Base-by-base conservation (phyloP, 2,329 filamentous ascomycete species). In the Colletotrichum sp. region DNA sequence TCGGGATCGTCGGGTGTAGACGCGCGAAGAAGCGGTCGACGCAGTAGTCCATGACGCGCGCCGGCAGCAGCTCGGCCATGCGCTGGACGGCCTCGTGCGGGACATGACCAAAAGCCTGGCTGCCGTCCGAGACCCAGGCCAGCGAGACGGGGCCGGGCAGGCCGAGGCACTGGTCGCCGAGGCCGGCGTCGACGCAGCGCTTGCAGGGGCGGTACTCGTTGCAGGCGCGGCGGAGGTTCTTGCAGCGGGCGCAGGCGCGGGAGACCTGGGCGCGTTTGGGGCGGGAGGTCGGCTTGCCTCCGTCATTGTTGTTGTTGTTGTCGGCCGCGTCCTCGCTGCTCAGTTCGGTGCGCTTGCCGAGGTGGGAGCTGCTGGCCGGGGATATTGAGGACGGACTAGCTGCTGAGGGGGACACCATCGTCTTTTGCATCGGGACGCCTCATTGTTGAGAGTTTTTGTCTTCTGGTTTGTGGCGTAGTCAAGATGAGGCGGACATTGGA, bases 141-240 rank as follows among this genome's bases (percentile, higher is more conserved):
- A 79, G 69, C 22, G 72, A 63, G 39, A 76, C 34, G 27, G 76
- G 72, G 22, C 76, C 77, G 29, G 76, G 72, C 57, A 78, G 69
- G 32, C 79, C 78, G 52, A 81, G 76, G 66, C 86, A 88, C 55
- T 86, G 83, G 19, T 85, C 82, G 6, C 79, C 84, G 15, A 87
- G 79, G n/a, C 86, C 87, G 16, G 86, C 84, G 49, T 84, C 83
- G 72, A 84, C 77, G 79, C 87, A 88, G 68, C 87, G 80, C 69
- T 82, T 82, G 79, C 87, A 88, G 13, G 87, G 87, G 59, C 87
- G 81, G 65, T 82, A 84, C 78, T 88, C 86, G 79, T 84, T 88
- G 78, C 87, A 88, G 1, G 86, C 86, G 36, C 87, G 83, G 34
- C 87, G 85, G 15, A 88, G 81, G 22, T 80, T 82, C 77, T 86